Evolutionary conservation across 1,284 basidiomycete genomes (phyloP).

Genomic region (Ceratobasidium sp.): DNA sequence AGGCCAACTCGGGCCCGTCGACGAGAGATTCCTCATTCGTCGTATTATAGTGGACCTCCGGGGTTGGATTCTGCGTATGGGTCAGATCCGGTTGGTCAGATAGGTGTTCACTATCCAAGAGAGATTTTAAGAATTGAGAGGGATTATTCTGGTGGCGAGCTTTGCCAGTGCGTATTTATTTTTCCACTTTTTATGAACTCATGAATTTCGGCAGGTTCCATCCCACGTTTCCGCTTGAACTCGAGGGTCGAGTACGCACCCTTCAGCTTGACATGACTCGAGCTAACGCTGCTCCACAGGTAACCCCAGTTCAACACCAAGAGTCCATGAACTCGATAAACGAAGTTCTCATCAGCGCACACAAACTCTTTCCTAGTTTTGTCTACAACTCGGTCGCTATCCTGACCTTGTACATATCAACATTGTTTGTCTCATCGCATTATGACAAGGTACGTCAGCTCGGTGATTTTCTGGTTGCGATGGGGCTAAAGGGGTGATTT

Average conservation of each 20-base stretch:
- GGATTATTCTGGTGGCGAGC: constrained; percentile 79
- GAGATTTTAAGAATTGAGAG: constrained; percentile 82
- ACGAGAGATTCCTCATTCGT: constrained; percentile 61
- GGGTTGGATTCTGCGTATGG: constrained; percentile 73
- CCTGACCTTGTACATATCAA: constrained; percentile 74
- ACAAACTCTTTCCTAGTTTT: constrained; percentile 67
- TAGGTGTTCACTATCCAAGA: constrained; percentile 80
- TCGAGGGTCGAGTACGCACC: constrained; percentile 71
- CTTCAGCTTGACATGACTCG: background rate
- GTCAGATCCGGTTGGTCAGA: constrained; percentile 73
- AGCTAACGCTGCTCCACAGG: constrained; percentile 54
- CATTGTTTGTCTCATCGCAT: constrained; percentile 66
- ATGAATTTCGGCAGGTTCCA: constrained; percentile 56
- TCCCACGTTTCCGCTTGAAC: constrained; percentile 77
- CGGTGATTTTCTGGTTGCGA: background rate
- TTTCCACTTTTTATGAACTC: background rate
- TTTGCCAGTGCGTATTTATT: constrained; percentile 59
- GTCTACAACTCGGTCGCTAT: constrained; percentile 73
- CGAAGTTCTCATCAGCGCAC: constrained; percentile 76
- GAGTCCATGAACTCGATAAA: constrained; percentile 85
- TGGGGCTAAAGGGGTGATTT: background rate
- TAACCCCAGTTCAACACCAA: constrained; percentile 80
- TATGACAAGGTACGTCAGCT: constrained; percentile 68
- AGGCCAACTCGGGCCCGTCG: constrained; percentile 15
- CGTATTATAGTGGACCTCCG: constrained; percentile 83